These are phyloP conservation scores for Discostella stelligeroides DNA, from an alignment of 108 stramenopile species.

Conservation along the genomic window DNA sequence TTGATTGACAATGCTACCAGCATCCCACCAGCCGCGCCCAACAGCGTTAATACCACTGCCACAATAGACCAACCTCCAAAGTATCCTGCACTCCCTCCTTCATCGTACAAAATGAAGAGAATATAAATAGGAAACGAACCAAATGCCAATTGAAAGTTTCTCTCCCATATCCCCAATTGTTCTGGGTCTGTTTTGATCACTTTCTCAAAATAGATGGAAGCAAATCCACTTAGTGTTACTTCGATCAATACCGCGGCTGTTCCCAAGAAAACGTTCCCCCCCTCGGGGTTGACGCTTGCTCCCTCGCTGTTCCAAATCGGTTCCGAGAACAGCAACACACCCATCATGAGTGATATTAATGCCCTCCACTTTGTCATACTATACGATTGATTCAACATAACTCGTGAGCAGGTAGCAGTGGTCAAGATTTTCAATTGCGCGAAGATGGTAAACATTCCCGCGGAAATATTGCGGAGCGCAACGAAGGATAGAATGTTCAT, in stretches of 20 bases:
- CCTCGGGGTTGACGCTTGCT: slow-evolving; percentile 46
- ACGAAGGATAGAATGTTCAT: slow-evolving; percentile 94
- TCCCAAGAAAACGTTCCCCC: slow-evolving; percentile 69
- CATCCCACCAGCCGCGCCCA: slow-evolving; percentile 91
- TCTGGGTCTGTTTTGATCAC: slow-evolving; percentile 82
- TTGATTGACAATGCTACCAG: slow-evolving; percentile 94
- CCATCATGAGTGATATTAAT: slow-evolving; percentile 84
- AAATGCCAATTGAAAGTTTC: slow-evolving; percentile 89
- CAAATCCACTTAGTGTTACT: slow-evolving; percentile 91
- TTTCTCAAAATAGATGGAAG: slow-evolving; percentile 95
- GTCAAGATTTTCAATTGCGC: slow-evolving; percentile 94
- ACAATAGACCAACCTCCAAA: slow-evolving; percentile 75
- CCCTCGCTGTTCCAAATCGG: slow-evolving; percentile 69
- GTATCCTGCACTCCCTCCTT: slow-evolving; percentile 64
- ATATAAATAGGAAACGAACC: slow-evolving; percentile 75
- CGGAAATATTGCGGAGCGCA: slow-evolving; percentile 85
- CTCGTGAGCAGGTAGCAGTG: slow-evolving; percentile 86
- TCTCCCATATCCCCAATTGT: slow-evolving; percentile 88
- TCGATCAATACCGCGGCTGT: slow-evolving; percentile 87
- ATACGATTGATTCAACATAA: slow-evolving; percentile 76
- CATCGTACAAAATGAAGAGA: slow-evolving; percentile 60
- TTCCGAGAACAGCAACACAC: slow-evolving; percentile 85
- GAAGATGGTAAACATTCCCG: slow-evolving; percentile 91
- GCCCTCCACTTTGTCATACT: slow-evolving; percentile 92
- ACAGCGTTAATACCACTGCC: slow-evolving; percentile 57